These are phyloP conservation scores for Coemansia sp. DNA, from an alignment of 192 early-diverging fungal genomes.

Conservation along the genomic window DNA sequence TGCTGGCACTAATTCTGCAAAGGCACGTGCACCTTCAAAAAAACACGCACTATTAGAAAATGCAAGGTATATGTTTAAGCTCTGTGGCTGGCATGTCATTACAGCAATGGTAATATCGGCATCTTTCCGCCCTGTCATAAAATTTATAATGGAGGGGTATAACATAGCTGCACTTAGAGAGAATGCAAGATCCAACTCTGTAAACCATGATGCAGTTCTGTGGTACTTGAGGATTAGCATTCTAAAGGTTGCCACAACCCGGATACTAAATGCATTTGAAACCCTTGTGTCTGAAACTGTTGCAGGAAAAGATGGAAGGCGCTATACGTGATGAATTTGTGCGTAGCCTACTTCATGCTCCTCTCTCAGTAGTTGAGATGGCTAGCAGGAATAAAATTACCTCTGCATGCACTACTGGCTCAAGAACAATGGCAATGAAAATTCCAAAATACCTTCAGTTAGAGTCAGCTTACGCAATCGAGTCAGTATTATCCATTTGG, in stretches of 20 bases:
- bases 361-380: constrained; percentile 1
- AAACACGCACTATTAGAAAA: not conserved
- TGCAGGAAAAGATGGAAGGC: not conserved
- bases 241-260: not conserved
- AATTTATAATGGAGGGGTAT: constrained; percentile 26
- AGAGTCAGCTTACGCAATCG: not conserved
- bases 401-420: not conserved
- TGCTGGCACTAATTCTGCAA: no score
- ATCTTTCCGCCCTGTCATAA: constrained; percentile 2
- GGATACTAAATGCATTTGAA: not conserved
- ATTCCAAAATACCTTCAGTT: not conserved
- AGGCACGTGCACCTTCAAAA: no score
- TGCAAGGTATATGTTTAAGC: not conserved
- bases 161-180: constrained; percentile 17
- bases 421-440: not conserved
- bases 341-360: not conserved
- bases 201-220: not conserved
- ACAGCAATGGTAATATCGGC: not conserved
- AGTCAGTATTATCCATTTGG: not conserved
- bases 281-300: not conserved
- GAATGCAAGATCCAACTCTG: not conserved
- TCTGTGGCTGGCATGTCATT: not conserved
- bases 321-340: not conserved
- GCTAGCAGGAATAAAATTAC: not conserved
- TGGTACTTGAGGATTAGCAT: not conserved